These are phyloP conservation scores for Brassica cretica DNA, from an alignment of 345 rosid genomes.

Conservation along the genomic window DNA sequence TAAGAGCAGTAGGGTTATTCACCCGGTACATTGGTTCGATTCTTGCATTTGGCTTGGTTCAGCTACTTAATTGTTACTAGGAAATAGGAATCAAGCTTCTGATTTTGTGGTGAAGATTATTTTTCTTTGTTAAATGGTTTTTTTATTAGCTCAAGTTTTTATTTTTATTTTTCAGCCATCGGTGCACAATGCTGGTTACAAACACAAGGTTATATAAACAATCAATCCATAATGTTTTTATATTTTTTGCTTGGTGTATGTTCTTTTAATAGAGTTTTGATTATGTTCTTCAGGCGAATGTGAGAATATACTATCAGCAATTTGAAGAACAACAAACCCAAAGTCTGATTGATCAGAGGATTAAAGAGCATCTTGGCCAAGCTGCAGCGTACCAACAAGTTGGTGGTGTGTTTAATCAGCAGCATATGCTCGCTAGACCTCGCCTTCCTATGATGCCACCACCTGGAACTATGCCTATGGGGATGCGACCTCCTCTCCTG, in stretches of 20 bases:
- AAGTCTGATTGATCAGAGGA: conserved; percentile 90
- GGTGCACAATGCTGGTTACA: conserved; percentile 98
- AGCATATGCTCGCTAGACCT: conserved; percentile 78
- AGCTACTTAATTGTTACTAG: background rate
- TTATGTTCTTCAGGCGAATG: conserved; percentile 70
- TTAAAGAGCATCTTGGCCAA: conserved; percentile 95
- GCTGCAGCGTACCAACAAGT: conserved; percentile 81
- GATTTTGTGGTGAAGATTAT: background rate
- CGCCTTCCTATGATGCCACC: conserved; percentile 69
- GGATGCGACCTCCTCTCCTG: conserved; percentile 83
- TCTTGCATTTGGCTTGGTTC: background rate
- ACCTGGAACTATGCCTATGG: conserved; percentile 44
- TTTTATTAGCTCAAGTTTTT: background rate
- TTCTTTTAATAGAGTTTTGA: background rate
- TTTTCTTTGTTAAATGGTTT: background rate
- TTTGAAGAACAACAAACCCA: conserved; percentile 99
- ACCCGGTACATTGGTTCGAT: background rate
- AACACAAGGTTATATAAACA: conserved; percentile 69
- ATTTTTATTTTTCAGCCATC: conserved; percentile 66
- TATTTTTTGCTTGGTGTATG: background rate
- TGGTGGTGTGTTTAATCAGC: conserved; percentile 88
- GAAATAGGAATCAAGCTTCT: background rate
- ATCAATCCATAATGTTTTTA: background rate
- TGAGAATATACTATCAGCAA: conserved; percentile 86
- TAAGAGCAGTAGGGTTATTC: background rate